Conservation (phyloP, 2,329 filamentous ascomycete genomes). For the Colletotrichum sublineola region DNA sequence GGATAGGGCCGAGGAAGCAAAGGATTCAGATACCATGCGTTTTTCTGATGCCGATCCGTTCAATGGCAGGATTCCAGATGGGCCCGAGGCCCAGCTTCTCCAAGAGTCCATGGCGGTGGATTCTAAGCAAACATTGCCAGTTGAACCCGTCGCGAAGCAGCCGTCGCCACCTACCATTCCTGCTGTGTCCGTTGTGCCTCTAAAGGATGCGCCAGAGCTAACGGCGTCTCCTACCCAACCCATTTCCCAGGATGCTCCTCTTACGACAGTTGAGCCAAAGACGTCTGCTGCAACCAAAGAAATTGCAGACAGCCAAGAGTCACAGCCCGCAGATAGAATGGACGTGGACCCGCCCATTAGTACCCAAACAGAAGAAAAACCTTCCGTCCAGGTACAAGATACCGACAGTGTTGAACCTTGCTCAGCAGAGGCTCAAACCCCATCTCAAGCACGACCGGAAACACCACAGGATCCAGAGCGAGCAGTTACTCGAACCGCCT, state of each 20-base stretch:
- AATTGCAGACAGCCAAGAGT: slow-evolving; percentile 54
- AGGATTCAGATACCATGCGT: slow-evolving; percentile 25
- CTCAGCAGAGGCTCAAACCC: slow-evolving; percentile 25
- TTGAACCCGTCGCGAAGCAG: slow-evolving; percentile 35
- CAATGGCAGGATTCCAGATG: slow-evolving; percentile 46
- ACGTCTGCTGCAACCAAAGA: slow-evolving; percentile 41
- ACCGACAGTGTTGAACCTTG: neutral
- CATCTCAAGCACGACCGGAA: slow-evolving; percentile 44
- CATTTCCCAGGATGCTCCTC: neutral
- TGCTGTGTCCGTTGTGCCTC: neutral
- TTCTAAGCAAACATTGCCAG: slow-evolving; percentile 27
- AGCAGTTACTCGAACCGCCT: slow-evolving; percentile 78
- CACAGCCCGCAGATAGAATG: slow-evolving; percentile 50
- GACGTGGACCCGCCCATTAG: slow-evolving; percentile 49
- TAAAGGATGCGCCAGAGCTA: neutral
- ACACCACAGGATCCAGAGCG: slow-evolving; percentile 54
- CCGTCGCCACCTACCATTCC: slow-evolving; percentile 16
- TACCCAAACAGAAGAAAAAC: slow-evolving; percentile 40
- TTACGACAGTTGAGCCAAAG: slow-evolving; percentile 7
- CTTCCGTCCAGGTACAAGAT: slow-evolving; percentile 17
- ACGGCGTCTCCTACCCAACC: neutral
- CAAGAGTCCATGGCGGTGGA: slow-evolving; percentile 55
- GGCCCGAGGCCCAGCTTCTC: slow-evolving; percentile 59
- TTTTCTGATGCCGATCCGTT: slow-evolving; percentile 33
- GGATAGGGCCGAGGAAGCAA: slow-evolving; percentile 47